A percentile compares a stretch with the other conserved stretches of the same genome.
These are phyloP conservation scores for Cucumis melo DNA, from an alignment of 306 rosid genomes.

Conservation along the genomic window DNA sequence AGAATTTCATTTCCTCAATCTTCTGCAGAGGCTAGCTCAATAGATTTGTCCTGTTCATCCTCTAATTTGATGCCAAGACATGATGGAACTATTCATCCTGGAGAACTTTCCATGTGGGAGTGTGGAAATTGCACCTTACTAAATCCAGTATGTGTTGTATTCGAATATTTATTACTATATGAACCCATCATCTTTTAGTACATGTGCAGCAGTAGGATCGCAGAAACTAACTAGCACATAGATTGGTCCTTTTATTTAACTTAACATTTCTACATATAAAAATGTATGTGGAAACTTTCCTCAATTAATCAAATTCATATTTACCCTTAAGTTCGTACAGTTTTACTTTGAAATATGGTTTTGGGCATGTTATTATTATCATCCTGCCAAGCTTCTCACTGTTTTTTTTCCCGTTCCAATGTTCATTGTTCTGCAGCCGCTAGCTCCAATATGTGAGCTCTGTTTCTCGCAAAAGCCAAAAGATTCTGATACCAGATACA, in stretches of 20 bases:
- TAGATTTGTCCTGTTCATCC: conserved; percentile 20
- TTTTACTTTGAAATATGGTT: neutral
- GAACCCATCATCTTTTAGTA: neutral
- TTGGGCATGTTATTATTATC: neutral
- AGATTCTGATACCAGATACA: conserved; percentile 40
- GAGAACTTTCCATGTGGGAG: conserved; percentile 54
- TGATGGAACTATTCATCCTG: conserved; percentile 11
- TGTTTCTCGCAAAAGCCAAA: conserved; percentile 51
- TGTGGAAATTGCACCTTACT: conserved; percentile 69
- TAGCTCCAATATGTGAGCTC: conserved; percentile 66
- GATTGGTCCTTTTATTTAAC: neutral
- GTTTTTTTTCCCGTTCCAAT: conserved; percentile 9
- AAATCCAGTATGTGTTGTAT: conserved; percentile 49
- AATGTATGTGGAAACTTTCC: neutral
- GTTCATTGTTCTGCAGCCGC: conserved; percentile 31
- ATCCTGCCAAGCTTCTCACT: neutral
- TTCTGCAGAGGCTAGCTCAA: conserved; percentile 19
- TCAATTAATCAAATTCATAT: neutral
- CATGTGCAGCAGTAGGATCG: neutral
- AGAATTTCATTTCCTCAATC: conserved; percentile 18
- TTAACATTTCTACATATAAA: neutral
- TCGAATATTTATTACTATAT: neutral
- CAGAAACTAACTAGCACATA: neutral
- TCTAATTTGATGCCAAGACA: conserved; percentile 8
- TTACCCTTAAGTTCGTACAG: neutral